Percentiles rank a stretch among this genome's conserved stretches.
These are phyloP conservation scores for Casuarina equisetifolia DNA, from an alignment of 306 rosid species.

Conservation along the genomic window DNA sequence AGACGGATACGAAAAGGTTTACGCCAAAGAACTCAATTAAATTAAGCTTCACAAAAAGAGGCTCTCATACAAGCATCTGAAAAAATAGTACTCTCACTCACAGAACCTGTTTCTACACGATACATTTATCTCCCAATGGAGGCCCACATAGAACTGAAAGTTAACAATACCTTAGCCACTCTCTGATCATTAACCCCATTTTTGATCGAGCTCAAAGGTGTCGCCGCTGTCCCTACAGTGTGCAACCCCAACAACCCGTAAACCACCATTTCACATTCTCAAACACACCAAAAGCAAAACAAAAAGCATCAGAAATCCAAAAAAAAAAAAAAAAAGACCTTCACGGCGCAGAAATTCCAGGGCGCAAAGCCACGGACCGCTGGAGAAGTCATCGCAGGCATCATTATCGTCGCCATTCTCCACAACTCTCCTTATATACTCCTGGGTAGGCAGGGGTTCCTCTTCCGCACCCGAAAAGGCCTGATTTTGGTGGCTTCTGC, in stretches of 20 bases:
- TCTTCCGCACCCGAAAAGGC: conserved; percentile 2
- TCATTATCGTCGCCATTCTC: conserved; percentile 41
- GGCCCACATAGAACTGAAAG: not conserved
- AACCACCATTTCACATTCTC: not conserved
- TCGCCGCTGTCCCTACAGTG: conserved; percentile 28
- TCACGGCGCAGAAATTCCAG: conserved; percentile 36
- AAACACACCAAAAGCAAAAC: not conserved
- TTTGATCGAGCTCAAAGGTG: conserved; percentile 53
- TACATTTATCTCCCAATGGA: not conserved
- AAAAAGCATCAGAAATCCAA: not conserved
- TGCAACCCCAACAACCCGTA: not conserved
- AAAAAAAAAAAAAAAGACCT: conserved; percentile 26
- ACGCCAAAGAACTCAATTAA: not conserved
- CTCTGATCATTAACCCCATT: conserved; percentile 32
- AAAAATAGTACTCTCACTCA: not conserved
- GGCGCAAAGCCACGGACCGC: conserved; percentile 63
- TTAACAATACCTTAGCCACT: conserved; percentile 40
- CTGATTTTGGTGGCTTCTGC: conserved; percentile 27
- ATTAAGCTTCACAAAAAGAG: not conserved
- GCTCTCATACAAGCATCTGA: not conserved
- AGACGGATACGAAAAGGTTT: no score
- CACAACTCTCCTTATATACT: conserved; percentile 51
- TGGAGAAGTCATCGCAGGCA: conserved; percentile 39
- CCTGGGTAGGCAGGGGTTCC: conserved; percentile 62
- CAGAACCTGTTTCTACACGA: not conserved